Evolutionary conservation across 495 filamentous ascomycete genomes (phyloP), one percentile per base, ranked within the genome.

Genomic region (Aspergillus biplanus): DNA sequence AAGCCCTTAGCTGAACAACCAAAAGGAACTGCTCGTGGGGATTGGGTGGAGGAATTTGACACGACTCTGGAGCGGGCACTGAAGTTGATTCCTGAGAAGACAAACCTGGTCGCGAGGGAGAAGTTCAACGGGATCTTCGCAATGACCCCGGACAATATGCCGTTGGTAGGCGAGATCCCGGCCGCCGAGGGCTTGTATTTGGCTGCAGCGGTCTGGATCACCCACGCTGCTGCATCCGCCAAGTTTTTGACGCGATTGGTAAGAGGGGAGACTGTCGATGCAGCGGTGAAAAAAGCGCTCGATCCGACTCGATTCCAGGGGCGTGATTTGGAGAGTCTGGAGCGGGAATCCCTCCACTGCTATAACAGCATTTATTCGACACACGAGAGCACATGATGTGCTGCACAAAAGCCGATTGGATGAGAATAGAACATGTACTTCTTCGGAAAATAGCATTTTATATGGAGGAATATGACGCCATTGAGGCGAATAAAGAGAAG

Each of bases 321-420:
- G 8, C 21, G 62, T n/a, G 73, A 72, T n/a, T 54, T 56, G 31
- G 59, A 56, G 13, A 18, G 32, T 7, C 64, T 77, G 61, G 59
- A 52, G 13, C 58, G 37, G 7, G 67, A 72, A 42, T 69, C 75
- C 0, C 57, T 77, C 33, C 44, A 61, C 33, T 68, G 68, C 7
- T 77, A 77, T 55, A 77, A 75, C 32, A 68, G 68, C 52, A 78
- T 76, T 12, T 76, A 78, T 32, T 69, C 71, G 47, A 69, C 71
- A 32, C 62, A 71, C 21, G 68, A 73, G 56, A 69, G 27, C 27
- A 12, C 39, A n/a, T 44, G 39, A 44, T 9, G 39, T 44, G 39
- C n/a, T 8, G 39, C 4, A 9, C 4, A 9, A 44, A 44, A 5
- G 39, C 39, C 4, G 39, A 44, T 8, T n/a, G 7, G 39, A 8